Evolutionary conservation across 345 rosid species (phyloP).

Genomic region (Clausena lansium): DNA sequence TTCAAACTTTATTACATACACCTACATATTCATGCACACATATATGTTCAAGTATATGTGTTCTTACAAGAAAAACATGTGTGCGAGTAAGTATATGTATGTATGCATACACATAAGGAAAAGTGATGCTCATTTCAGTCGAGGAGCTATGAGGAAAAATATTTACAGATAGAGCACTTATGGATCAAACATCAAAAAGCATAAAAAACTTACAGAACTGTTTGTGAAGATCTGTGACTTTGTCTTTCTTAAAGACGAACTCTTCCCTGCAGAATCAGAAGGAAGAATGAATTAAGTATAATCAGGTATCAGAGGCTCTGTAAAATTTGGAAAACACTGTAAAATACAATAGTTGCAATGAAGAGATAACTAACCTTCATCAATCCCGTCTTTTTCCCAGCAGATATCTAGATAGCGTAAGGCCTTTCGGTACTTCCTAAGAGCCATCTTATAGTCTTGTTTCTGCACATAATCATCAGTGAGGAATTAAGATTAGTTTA

Average conservation of each 20-base stretch:
- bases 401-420: conserved; percentile 81
- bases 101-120: background rate
- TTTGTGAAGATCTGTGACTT: conserved; percentile 92
- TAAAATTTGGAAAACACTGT: background rate
- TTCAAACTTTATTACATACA: background rate
- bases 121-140: background rate
- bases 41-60: background rate
- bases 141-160: background rate
- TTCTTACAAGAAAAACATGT: background rate
- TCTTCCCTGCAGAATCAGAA: conserved; percentile 52
- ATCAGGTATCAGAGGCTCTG: background rate
- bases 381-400: conserved; percentile 98
- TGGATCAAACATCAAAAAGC: background rate
- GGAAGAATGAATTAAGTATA: background rate
- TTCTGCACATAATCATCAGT: conserved; percentile 40
- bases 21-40: background rate
- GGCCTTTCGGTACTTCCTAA: conserved; percentile 86
- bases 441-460: conserved; percentile 94
- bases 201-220: conserved; percentile 64
- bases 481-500: background rate
- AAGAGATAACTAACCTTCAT: conserved; percentile 55
- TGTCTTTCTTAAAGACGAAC: conserved; percentile 72
- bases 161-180: conserved; percentile 3
- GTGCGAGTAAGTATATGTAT: background rate
- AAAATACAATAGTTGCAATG: background rate